These are phyloP conservation scores for Candida pini DNA, from an alignment of 805 yeast genomes.

Conservation along the genomic window DNA sequence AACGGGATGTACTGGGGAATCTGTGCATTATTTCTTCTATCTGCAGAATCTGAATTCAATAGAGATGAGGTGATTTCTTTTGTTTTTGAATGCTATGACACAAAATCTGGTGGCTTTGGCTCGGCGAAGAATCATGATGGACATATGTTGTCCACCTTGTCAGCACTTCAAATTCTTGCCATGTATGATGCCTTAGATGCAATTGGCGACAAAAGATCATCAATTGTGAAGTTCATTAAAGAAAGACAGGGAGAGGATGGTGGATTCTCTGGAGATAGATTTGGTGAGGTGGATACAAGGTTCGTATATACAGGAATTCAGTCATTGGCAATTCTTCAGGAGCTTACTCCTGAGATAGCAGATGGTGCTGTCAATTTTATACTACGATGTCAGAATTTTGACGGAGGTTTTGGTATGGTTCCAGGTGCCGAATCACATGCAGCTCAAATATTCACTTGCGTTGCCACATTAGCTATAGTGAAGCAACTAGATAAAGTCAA, in stretches of 20 bases:
- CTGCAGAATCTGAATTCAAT: slow-evolving; percentile 52
- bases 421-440: slow-evolving; percentile 97
- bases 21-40: slow-evolving; percentile 62
- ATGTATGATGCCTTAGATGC: slow-evolving; percentile 56
- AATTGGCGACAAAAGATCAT: slow-evolving; percentile 20
- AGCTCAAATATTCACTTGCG: slow-evolving; percentile 83
- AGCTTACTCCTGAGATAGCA: slow-evolving; percentile 39
- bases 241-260: slow-evolving; percentile 57
- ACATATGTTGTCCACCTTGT: slow-evolving; percentile 76
- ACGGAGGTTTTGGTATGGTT: slow-evolving; percentile 90
- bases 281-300: slow-evolving; percentile 90
- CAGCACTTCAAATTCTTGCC: slow-evolving; percentile 76
- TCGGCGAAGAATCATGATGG: slow-evolving; percentile 88
- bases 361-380: slow-evolving; percentile 65
- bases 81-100: slow-evolving; percentile 60
- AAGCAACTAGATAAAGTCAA: slow-evolving; percentile 44
- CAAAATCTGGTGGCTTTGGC: slow-evolving; percentile 72
- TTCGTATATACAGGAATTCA: slow-evolving; percentile 82
- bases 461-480: slow-evolving; percentile 73
- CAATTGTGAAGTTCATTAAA: slow-evolving; percentile 33
- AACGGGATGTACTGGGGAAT: slow-evolving; percentile 96
- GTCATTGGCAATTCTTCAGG: slow-evolving; percentile 63
- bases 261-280: slow-evolving; percentile 81
- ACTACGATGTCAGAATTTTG: slow-evolving; percentile 74
- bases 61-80: slow-evolving; percentile 59